Percentiles rank a stretch among this genome's conserved stretches.
Evolutionary conservation across 140 eudicot genomes (phyloP).

Genomic region (Stevia rebaudiana): DNA sequence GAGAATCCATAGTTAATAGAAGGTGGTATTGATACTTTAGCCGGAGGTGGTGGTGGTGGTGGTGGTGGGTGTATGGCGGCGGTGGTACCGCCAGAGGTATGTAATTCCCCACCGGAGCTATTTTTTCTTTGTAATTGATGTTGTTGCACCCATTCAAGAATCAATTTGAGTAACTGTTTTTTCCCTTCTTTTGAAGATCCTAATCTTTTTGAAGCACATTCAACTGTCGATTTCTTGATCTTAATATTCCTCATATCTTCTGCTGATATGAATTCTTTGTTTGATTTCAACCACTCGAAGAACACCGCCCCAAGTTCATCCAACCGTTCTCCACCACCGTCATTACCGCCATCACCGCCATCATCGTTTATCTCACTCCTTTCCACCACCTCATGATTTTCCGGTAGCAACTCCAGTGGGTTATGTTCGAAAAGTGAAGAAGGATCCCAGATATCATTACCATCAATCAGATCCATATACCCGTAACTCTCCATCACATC

Average conservation of each 20-base stretch:
- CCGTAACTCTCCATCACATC: constrained; percentile 62
- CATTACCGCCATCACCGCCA: background rate
- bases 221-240: constrained; percentile 69
- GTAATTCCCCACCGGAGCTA: constrained; percentile 14
- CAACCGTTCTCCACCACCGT: constrained; percentile 23
- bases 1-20: constrained; percentile 24
- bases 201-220: constrained; percentile 65
- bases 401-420: constrained; percentile 29
- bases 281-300: constrained; percentile 82
- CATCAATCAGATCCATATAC: constrained; percentile 71
- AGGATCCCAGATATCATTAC: constrained; percentile 72
- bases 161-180: constrained; percentile 63
- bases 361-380: constrained; percentile 18
- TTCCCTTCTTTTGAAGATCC: constrained; percentile 73
- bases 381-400: constrained; percentile 22
- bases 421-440: constrained; percentile 48
- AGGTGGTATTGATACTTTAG: constrained; percentile 39
- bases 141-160: constrained; percentile 86
- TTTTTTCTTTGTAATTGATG: constrained; percentile 51
- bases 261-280: constrained; percentile 65
- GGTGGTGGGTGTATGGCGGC: constrained; percentile 19
- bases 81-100: background rate
- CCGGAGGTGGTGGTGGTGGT: constrained; percentile 16
- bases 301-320: constrained; percentile 64
- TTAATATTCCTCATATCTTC: constrained; percentile 83